Conservation (phyloP, 2,329 filamentous ascomycete genomes). For the Pseudocercospora crystallina region DNA sequence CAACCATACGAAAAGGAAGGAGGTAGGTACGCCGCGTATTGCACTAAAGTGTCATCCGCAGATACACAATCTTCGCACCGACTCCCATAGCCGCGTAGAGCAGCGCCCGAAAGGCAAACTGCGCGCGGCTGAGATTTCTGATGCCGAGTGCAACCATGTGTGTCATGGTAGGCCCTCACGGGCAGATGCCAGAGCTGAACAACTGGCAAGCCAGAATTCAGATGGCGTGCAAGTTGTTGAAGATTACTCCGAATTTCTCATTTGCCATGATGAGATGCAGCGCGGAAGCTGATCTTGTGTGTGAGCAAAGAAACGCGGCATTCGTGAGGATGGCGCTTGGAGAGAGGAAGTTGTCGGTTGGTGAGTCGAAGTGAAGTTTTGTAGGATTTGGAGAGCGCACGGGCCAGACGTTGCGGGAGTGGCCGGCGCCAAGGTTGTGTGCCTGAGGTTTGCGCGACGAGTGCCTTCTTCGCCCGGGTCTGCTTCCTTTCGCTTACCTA, state of each 20-base stretch:
- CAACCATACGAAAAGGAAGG: slow-evolving; percentile 33
- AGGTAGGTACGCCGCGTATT: slow-evolving; percentile 78
- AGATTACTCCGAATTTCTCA: slow-evolving; percentile 99
- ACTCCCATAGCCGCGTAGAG: slow-evolving; percentile 70
- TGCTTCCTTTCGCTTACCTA: no score
- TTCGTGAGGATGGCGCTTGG: slow-evolving; percentile 81
- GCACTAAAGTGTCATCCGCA: slow-evolving; percentile 70
- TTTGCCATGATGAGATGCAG: slow-evolving; percentile 59
- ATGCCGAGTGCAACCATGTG: slow-evolving; percentile 83
- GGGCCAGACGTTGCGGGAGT: slow-evolving; percentile 1
- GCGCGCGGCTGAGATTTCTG: slow-evolving; percentile 72
- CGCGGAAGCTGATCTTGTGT: slow-evolving; percentile 51
- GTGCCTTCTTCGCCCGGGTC: no score
- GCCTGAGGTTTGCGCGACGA: neutral
- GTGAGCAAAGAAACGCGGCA: slow-evolving; percentile 96
- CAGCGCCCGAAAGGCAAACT: slow-evolving; percentile 24
- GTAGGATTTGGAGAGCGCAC: neutral
- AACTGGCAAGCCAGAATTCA: slow-evolving; percentile 10
- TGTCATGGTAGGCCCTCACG: slow-evolving; percentile 82
- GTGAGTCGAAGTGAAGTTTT: slow-evolving; percentile 12
- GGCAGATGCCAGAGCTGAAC: slow-evolving; percentile 60
- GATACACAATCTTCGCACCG: slow-evolving; percentile 90
- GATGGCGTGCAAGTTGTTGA: slow-evolving; percentile 54
- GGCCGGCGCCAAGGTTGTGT: neutral
- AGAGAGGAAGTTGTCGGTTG: slow-evolving; percentile 32